Evolutionary conservation across 2,329 filamentous ascomycete species (phyloP), one percentile per base, ranked within the genome.

Genomic region (Colletotrichum costaricense): DNA sequence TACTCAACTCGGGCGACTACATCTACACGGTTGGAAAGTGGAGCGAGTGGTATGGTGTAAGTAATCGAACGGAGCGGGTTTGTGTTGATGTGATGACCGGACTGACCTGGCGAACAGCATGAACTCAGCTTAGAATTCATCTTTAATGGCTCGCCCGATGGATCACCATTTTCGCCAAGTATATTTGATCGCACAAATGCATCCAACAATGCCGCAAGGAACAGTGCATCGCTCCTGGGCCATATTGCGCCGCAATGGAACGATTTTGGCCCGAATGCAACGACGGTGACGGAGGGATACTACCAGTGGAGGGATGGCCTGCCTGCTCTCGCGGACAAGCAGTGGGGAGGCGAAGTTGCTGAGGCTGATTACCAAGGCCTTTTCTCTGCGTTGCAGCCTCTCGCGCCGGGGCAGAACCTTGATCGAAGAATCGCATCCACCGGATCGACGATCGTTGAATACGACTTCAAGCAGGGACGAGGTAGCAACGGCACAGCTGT

Each of bases 231-330:
- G 16, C 35, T 79, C 1, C 67, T 74, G 11, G 78, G 78, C 6
- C 74, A 76, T 11, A 76, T 79, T 12, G 59, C 74, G 14, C 75
- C 78, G 3, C 60, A 76, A 14, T 79, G 78, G 78, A 79, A 78
- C 38, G 78, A 78, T 58, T 75, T 73, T 22, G 78, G 78, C 1
- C 67, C 74, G 1, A 79, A 78, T 46, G 74, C 78, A 1, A 77
- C 72, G n/a, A 76, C 77, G 11, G 74, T 76, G 56, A 76, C 69
- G 0, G 78, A 79, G 62, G 77, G 76, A 1, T 79, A 77, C 56
- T 78, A 78, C 56, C 74, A 75, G 26, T 79, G 78, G 78, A 71
- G 75, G 0, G 73, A 78, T 4, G 77, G 76, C 1, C 67, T 79
- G 24, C 75, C 78, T 1, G 77, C 75, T 2, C 69, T 79, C 16